These are phyloP conservation scores for Ceratobasidium sp. DNA, from an alignment of 1,284 basidiomycete species.

Conservation along the genomic window DNA sequence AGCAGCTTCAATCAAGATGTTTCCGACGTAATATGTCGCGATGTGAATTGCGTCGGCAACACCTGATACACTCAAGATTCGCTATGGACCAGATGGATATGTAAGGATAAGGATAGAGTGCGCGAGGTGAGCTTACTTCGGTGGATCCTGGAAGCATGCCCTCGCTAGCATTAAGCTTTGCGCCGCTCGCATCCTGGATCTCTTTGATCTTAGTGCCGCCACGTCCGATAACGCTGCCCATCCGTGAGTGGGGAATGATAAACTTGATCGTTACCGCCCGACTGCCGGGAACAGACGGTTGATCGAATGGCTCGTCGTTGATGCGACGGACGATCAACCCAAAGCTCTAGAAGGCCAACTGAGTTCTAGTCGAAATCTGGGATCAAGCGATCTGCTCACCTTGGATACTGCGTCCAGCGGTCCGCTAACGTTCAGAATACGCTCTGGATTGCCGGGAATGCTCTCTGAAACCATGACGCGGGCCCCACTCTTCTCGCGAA, in stretches of 20 bases:
- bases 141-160: conserved; percentile 99
- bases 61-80: conserved; percentile 95
- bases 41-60: conserved; percentile 99
- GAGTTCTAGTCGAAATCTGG: conserved; percentile 38
- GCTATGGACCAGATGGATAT: conserved; percentile 57
- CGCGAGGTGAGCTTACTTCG: conserved; percentile 67
- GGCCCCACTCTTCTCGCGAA: conserved; percentile 96
- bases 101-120: neutral
- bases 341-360: conserved; percentile 74
- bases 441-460: conserved; percentile 96
- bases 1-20: conserved; percentile 94
- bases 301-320: conserved; percentile 98
- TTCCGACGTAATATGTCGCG: conserved; percentile 98
- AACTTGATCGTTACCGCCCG: conserved; percentile 99
- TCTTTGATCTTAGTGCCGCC: conserved; percentile 99
- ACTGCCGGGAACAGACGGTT: conserved; percentile 96
- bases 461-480: conserved; percentile 95
- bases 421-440: conserved; percentile 96
- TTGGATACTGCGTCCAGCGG: conserved; percentile 98
- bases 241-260: conserved; percentile 98
- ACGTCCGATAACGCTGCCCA: conserved; percentile 99
- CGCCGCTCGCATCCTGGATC: conserved; percentile 98
- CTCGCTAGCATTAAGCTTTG: conserved; percentile 94
- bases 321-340: conserved; percentile 98
- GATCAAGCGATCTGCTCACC: conserved; percentile 57